phyloP scores from a whole-genome alignment of 2,329 filamentous ascomycete genomes.

The Fusarium longipes region DNA sequence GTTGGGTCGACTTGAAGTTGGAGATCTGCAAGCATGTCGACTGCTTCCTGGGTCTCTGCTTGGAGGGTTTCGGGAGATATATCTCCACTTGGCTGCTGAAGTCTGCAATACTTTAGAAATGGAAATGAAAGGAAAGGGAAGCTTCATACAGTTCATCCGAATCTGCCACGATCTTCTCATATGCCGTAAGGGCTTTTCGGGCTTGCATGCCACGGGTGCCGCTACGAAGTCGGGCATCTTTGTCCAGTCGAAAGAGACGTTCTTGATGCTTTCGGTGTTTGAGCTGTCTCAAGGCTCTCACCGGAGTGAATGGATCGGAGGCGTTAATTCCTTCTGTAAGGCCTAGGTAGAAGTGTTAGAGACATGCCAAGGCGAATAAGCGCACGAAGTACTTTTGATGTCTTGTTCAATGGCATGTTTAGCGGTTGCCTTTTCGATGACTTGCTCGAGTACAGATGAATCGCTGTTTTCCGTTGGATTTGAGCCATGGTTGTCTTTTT shows the following conservation, averaged over 20 bases:
- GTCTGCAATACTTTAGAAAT: constrained; percentile 44
- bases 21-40: constrained; percentile 75
- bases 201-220: constrained; percentile 80
- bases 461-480: constrained; percentile 22
- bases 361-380: not conserved
- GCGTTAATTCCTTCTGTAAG: constrained; percentile 70
- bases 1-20: constrained; percentile 75
- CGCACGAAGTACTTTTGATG: constrained; percentile 62
- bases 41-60: constrained; percentile 74
- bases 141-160: constrained; percentile 62
- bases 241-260: constrained; percentile 75
- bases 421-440: constrained; percentile 70
- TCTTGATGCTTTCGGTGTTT: constrained; percentile 71
- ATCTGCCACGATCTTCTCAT: constrained; percentile 74
- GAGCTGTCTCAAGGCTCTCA: constrained; percentile 70
- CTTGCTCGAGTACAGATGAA: constrained; percentile 70
- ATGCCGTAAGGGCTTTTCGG: constrained; percentile 76
- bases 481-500: constrained; percentile 47
- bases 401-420: constrained; percentile 69
- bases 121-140: accelerated
- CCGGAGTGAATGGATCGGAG: constrained; percentile 66
- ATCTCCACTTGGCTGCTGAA: constrained; percentile 64
- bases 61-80: constrained; percentile 69
- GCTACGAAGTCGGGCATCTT: constrained; percentile 78
- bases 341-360: constrained; percentile 49